Base-by-base conservation (phyloP, 1,284 basidiomycete species). In the Coriolopsis trogii region DNA sequence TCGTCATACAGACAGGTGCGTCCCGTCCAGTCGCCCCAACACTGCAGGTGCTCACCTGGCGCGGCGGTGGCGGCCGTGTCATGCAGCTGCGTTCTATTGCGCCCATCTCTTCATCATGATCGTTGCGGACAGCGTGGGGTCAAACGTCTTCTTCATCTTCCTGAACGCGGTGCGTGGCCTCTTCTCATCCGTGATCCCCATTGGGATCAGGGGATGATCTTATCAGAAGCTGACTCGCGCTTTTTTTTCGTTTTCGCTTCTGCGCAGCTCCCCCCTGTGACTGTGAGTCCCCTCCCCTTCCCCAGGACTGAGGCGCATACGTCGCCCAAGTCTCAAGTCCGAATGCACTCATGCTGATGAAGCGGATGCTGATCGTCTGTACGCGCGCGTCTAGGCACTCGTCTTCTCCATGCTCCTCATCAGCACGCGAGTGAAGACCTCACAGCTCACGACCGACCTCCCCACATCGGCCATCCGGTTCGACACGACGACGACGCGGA, bases 131-230 rank as follows among this genome's bases (percentile, higher is more conserved):
- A 39, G 34, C 36, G 24, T 44, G 3, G 41, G 41, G 20, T 44
- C 48, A 21, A 50, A 50, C 48, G 48, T 50, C 4, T 50, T 44
- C 36, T 49, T 49, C 41, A 49, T 49, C 33, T 49, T 49, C 41
- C 31, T 49, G 23, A 41, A 49, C 25, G 25, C 24, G 25, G 48
- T 49, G 26, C 41, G 48, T 38, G 9, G 16, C 39, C 16, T 16
- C 23, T 13, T 12, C 4, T 39, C 10, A 12, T 18, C 21, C 7
- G 6, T 26, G 39, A 6, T 7, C 41, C 28, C 15, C 23, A 26
- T 15, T 13, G n/a, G 0, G 1, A 18, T 16, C n/a, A n/a, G n/a
- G n/a, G n/a, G n/a, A n/a, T n/a, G n/a, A n/a, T n/a, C 33, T 1
- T 1, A 18, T 16, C 12, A 16, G 33, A 34, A 34, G 13, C 15